Percentiles rank a stretch among this genome's conserved stretches.
These are phyloP conservation scores for Coniochaeta pulveracea DNA, from an alignment of 2,329 filamentous ascomycete species.

Conservation along the genomic window DNA sequence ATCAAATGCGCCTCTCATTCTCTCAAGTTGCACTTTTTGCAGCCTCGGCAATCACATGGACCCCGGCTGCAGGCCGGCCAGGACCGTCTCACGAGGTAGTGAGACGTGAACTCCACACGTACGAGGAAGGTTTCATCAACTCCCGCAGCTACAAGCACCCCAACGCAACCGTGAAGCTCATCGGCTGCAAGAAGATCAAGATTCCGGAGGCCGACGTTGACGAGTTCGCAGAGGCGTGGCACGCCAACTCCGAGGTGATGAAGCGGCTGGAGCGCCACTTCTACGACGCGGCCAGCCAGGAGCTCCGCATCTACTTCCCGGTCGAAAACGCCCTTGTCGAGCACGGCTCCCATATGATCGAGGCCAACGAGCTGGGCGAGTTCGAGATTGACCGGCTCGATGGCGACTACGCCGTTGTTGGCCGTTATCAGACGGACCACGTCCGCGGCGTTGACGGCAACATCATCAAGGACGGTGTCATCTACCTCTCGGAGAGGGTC, in stretches of 20 bases:
- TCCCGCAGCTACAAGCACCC: slow-evolving; percentile 6
- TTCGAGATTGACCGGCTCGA: slow-evolving; percentile 5
- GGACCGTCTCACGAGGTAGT: too few species aligned
- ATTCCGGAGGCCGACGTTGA: slow-evolving; percentile 6
- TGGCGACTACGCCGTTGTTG: slow-evolving; percentile 7
- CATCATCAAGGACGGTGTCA: slow-evolving; percentile 7
- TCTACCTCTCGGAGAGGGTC: slow-evolving; percentile 7
- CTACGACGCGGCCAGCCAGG: slow-evolving; percentile 6
- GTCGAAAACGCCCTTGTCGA: slow-evolving; percentile 8
- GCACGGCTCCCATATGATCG: slow-evolving; percentile 6
- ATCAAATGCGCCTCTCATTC: too few species aligned
- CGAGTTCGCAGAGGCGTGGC: slow-evolving; percentile 5
- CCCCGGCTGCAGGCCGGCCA: too few species aligned
- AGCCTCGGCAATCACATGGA: too few species aligned
- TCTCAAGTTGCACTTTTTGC: too few species aligned
- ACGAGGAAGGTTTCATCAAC: slow-evolving; percentile 8
- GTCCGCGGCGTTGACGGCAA: slow-evolving; percentile 7
- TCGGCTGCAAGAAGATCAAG: slow-evolving; percentile 9
- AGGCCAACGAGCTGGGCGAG: slow-evolving; percentile 8
- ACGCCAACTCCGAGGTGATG: slow-evolving; percentile 3
- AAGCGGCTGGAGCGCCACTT: slow-evolving; percentile 3
- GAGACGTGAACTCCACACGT: too few species aligned
- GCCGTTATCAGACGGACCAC: slow-evolving; percentile 8
- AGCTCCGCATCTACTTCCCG: slow-evolving; percentile 9
- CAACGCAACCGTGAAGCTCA: slow-evolving; percentile 9